Evolutionary conservation across 2,329 filamentous ascomycete genomes (phyloP).

Genomic region (Penicillium vulpinum): DNA sequence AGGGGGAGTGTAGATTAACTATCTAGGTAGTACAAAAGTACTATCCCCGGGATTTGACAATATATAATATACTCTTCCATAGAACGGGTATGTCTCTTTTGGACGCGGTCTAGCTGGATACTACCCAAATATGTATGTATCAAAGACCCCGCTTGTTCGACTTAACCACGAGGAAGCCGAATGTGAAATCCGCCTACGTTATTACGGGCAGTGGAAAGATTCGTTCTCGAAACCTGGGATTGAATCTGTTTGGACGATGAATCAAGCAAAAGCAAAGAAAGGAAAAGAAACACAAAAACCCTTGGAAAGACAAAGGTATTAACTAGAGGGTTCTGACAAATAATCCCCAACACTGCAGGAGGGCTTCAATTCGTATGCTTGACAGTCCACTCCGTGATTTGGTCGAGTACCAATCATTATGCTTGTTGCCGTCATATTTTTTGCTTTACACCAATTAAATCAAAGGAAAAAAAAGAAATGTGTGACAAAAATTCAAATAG

Average conservation of each 20-base stretch:
- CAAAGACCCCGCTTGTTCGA: conserved; percentile 22
- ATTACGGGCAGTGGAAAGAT: not conserved
- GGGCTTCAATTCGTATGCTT: not conserved
- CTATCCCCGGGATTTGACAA: not conserved
- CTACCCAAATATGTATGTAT: conserved; percentile 11
- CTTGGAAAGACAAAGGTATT: not conserved
- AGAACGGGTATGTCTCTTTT: conserved; percentile 9
- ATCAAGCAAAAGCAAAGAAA: no score
- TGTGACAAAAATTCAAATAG: not conserved
- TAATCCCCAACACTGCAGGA: not conserved
- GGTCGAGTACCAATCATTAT: conserved; percentile 18
- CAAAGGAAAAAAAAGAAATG: conserved; percentile 6
- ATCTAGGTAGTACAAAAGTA: not conserved
- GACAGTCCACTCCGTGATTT: conserved; percentile 13
- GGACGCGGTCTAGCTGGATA: conserved; percentile 15
- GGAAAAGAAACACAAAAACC: not conserved
- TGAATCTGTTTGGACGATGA: conserved; percentile 13
- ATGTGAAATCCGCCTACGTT: conserved; percentile 18
- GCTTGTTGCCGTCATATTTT: conserved; percentile 15
- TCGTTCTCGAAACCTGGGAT: conserved; percentile 8
- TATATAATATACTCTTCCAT: not conserved
- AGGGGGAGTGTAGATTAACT: not conserved
- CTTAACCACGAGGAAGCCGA: conserved; percentile 20
- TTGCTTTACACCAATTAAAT: conserved; percentile 21
- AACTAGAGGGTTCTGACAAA: conserved; percentile 5